phyloP scores from a whole-genome alignment of 2,329 filamentous ascomycete species.

The Trichoderma semiorbis region DNA sequence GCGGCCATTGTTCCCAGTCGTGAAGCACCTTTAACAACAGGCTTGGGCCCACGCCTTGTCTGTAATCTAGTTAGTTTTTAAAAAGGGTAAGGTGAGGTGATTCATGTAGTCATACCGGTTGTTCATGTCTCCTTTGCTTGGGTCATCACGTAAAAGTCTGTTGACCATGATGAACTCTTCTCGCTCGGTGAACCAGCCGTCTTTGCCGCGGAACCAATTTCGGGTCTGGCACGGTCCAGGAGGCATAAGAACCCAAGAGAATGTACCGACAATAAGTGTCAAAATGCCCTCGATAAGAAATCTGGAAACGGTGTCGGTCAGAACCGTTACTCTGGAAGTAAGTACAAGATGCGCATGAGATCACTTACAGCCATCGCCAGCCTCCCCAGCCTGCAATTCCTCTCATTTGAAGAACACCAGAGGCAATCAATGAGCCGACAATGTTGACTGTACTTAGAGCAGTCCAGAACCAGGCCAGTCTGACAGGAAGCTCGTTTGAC shows the following conservation, averaged over 20 bases:
- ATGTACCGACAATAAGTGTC: constrained; percentile 41
- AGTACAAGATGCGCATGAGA: not conserved
- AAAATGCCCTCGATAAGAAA: constrained; percentile 40
- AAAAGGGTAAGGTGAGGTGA: no score
- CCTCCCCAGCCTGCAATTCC: constrained; percentile 33
- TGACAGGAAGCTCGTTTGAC: constrained; percentile 29
- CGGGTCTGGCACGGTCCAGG: constrained; percentile 48
- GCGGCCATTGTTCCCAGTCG: constrained; percentile 55
- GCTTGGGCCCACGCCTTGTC: constrained; percentile 47
- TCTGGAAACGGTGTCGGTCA: constrained; percentile 19
- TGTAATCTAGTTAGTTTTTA: constrained; percentile 15
- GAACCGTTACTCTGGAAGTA: constrained; percentile 42
- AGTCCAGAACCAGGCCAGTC: constrained; percentile 33
- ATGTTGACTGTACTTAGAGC: constrained; percentile 27
- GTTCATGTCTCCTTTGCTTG: constrained; percentile 51
- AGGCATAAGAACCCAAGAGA: constrained; percentile 45
- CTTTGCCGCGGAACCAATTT: constrained; percentile 52
- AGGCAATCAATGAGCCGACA: constrained; percentile 27
- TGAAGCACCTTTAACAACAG: constrained; percentile 46
- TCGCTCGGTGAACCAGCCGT: constrained; percentile 54
- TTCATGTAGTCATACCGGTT: constrained; percentile 39
- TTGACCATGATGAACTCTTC: constrained; percentile 59
- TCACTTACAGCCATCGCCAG: constrained; percentile 27
- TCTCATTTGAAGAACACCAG: constrained; percentile 29
- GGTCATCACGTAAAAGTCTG: constrained; percentile 53